Evolutionary conservation across 345 rosid genomes (phyloP).

Genomic region (Syzygium oleosum): DNA sequence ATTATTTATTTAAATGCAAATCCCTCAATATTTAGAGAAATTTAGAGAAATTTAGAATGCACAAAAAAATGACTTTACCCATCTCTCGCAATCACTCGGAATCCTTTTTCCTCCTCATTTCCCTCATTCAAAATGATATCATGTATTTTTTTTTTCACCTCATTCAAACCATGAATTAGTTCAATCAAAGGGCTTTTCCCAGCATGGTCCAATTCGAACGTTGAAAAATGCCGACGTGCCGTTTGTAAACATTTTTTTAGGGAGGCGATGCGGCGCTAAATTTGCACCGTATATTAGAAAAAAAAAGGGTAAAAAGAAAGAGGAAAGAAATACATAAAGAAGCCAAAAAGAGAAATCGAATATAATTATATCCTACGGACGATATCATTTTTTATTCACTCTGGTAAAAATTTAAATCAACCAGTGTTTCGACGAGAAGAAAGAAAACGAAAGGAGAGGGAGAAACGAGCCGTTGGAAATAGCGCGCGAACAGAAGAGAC

Average conservation of each 20-base stretch:
- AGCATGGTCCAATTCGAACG: background rate
- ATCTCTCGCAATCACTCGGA: background rate
- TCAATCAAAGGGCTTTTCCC: background rate
- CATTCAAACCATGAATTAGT: background rate
- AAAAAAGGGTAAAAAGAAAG: background rate
- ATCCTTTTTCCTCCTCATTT: background rate
- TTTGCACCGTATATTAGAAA: background rate
- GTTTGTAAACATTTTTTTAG: background rate
- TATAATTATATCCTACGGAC: background rate
- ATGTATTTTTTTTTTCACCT: background rate
- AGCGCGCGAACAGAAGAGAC: background rate
- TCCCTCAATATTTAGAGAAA: rapidly evolving
- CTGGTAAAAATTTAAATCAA: background rate
- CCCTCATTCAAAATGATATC: background rate
- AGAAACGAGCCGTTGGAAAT: background rate
- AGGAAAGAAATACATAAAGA: background rate
- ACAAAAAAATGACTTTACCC: rapidly evolving
- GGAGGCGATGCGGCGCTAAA: background rate
- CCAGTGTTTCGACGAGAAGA: background rate
- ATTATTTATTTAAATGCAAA: background rate
- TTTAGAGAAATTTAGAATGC: too few relatives aligned
- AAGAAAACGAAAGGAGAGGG: background rate
- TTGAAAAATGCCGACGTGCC: background rate
- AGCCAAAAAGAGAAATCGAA: background rate
- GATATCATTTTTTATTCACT: background rate